Conservation (phyloP, 2,329 filamentous ascomycete genomes). For the Colletotrichum liriopes region DNA sequence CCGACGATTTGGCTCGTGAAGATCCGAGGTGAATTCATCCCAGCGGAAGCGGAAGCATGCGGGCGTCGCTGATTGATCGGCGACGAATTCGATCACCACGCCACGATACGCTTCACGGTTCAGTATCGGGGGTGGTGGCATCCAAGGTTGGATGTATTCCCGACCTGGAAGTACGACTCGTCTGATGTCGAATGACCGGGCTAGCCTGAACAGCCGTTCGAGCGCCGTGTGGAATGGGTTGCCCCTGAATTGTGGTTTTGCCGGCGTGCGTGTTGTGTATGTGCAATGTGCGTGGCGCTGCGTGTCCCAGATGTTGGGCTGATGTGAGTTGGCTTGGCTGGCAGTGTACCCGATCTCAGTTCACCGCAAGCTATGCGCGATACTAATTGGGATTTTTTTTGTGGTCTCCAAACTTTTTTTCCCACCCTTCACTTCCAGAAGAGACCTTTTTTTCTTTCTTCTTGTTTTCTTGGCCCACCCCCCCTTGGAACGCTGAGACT, state of each 20-base stretch:
- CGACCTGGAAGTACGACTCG: background rate
- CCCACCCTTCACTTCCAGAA: background rate
- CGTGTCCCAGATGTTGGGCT: slow-evolving; percentile 4
- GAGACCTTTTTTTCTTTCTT: background rate
- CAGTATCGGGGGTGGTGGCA: background rate
- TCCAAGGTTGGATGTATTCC: background rate
- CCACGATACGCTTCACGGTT: background rate
- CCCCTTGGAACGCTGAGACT: background rate
- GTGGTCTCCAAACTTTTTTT: background rate
- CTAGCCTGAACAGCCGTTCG: background rate
- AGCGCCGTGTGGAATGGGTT: slow-evolving; percentile 17
- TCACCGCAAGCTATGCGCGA: background rate
- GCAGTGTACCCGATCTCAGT: slow-evolving; percentile 18
- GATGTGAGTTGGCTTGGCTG: slow-evolving; percentile 11
- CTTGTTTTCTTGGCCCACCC: background rate
- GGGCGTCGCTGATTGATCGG: slow-evolving; percentile 13
- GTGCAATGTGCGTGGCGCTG: slow-evolving; percentile 23
- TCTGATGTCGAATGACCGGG: background rate
- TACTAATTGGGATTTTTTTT: slow-evolving; percentile 12
- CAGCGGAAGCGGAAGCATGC: background rate
- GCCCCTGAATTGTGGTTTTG: slow-evolving; percentile 13
- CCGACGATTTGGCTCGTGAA: slow-evolving; percentile 6
- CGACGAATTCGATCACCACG: background rate
- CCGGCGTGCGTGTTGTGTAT: background rate
- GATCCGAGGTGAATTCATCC: slow-evolving; percentile 16